Conservation (phyloP, 306 rosid genomes). For the Dalbergia oliveri region DNA sequence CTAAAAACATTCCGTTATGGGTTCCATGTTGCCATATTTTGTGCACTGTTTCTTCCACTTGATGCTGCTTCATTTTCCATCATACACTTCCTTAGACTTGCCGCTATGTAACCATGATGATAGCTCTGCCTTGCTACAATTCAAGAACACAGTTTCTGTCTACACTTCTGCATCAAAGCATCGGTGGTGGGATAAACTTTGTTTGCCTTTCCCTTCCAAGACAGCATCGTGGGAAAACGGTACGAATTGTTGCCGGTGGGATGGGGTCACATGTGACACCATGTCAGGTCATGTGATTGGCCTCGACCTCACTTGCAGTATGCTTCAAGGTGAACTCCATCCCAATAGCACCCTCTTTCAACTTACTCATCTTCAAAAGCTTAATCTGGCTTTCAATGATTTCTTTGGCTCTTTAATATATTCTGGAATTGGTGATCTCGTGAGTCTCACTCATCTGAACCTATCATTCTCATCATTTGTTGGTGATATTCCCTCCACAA, state of each 20-base stretch:
- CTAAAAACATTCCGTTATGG: not conserved
- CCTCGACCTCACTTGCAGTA: constrained; percentile 31
- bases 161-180: not conserved
- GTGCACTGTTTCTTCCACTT: not conserved
- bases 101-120: constrained; percentile 26
- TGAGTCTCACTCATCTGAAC: constrained; percentile 22
- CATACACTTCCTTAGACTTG: not conserved
- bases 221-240: constrained; percentile 19
- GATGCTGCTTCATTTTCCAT: not conserved
- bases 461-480: rapidly evolving
- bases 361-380: constrained; percentile 18
- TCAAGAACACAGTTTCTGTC: constrained; percentile 16
- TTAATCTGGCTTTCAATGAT: constrained; percentile 36
- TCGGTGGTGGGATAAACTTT: too few relatives aligned
- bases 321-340: constrained; percentile 29
- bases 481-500: constrained; percentile 40
- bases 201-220: constrained; percentile 1
- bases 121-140: not conserved
- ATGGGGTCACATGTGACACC: constrained; percentile 29
- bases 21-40: not conserved
- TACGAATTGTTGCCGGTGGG: constrained; percentile 41
- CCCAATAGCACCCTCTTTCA: constrained; percentile 24
- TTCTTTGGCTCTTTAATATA: constrained; percentile 10
- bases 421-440: constrained; percentile 30
- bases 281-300: constrained; percentile 1